These are phyloP conservation scores for Geotrichum klebahnii DNA, from an alignment of 1,139 yeast genomes.

Conservation along the genomic window DNA sequence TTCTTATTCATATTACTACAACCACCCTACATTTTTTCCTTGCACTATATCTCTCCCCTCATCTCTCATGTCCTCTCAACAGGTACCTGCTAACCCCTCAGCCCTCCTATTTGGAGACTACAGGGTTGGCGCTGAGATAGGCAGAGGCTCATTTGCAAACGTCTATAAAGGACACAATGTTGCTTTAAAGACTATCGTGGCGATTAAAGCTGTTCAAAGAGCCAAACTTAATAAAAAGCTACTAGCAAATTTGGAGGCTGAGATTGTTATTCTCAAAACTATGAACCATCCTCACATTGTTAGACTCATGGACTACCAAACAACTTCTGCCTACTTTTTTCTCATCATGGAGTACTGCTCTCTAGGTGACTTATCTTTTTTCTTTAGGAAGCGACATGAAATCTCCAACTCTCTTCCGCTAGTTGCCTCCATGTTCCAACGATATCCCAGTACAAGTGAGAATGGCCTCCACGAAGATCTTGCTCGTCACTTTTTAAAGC, in stretches of 20 bases:
- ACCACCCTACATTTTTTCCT: constrained; percentile 8
- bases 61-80: too few relatives aligned
- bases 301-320: constrained; percentile 72
- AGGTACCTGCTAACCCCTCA: constrained; percentile 1
- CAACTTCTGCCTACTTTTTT: constrained; percentile 76
- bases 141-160: constrained; percentile 93
- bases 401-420: constrained; percentile 73
- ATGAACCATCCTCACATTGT: constrained; percentile 93
- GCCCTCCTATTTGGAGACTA: constrained; percentile 32
- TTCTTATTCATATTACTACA: too few relatives aligned
- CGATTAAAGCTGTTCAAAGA: constrained; percentile 82
- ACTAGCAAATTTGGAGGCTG: constrained; percentile 84
- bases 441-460: constrained; percentile 75
- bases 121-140: constrained; percentile 69
- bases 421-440: constrained; percentile 64
- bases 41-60: too few relatives aligned
- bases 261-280: constrained; percentile 77
- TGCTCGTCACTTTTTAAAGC: constrained; percentile 80
- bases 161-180: constrained; percentile 66
- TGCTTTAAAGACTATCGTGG: constrained; percentile 58
- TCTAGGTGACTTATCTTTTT: constrained; percentile 84
- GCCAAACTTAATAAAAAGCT: constrained; percentile 81
- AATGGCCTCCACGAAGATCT: constrained; percentile 77
- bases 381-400: constrained; percentile 72
- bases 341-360: constrained; percentile 97